Base-by-base conservation (phyloP, 371 early-diverging fungal genomes). In the Chytridiales sp. region DNA sequence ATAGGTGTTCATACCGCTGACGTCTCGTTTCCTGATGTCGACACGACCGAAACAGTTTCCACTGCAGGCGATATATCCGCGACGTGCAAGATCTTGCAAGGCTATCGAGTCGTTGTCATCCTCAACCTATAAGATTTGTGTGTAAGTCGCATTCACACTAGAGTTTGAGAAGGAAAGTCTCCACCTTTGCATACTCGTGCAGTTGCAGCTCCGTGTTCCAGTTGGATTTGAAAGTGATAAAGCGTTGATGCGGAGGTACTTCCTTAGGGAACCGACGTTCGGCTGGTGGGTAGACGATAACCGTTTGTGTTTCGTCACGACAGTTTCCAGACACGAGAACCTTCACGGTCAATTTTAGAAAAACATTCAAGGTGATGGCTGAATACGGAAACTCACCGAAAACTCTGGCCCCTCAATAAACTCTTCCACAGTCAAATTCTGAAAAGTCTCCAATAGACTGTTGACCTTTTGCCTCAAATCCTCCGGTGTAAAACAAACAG, bases 1-100 rank as follows among this genome's bases (percentile, higher is more conserved):
- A n/a, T 29, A 53, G 8, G 31, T 4, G 22, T 21, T 19, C 59
- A 22, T 59, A 59, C 61, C 62, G 53, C 59, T 65, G 17, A 55
- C 61, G 44, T 64, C 65, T 1, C 69, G 59, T 40, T 64, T 69
- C 15, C 69, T 42, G 31, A 69, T 56, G 41, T 71, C 72, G 48
- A 72, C 72, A 24, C 72, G 61, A 13, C 72, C 72, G 32, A 64
- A 72, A 13, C 64, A 70, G 35, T 67, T 72, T 13, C 72, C 72
- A 11, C 61, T 55, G 9, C 60, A 61, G 19, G 72, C 68, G 19
- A 69, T 69, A 41, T 72, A 72, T 5, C 68, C 68, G n/a, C 72
- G 55, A 2, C 72, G 64, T 1, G 72, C 72, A 9, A 72, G 43
- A 51, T 72, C 72, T 50, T 68, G 72, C 31, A 72, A 51, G 2